Percentiles rank a stretch among this genome's conserved stretches.
phyloP scores from a whole-genome alignment of 331 rosid species.

The Erythrophleum ivorense region DNA sequence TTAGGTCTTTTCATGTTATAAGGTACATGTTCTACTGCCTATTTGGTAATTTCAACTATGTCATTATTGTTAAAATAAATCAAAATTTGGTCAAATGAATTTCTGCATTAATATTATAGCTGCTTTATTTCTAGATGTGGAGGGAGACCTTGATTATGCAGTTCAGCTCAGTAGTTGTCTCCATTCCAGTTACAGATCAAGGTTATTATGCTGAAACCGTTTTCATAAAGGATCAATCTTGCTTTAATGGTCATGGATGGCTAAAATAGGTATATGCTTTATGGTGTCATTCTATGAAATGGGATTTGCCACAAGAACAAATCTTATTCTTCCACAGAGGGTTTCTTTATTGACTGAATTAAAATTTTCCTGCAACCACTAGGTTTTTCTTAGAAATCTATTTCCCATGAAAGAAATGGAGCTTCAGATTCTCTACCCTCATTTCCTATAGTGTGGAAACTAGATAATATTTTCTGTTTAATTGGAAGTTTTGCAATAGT shows the following conservation, averaged over 20 bases:
- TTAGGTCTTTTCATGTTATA: background rate
- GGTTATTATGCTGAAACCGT: background rate
- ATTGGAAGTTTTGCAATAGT: background rate
- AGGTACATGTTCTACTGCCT: background rate
- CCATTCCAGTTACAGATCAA: background rate
- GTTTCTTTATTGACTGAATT: background rate
- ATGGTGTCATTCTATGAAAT: conserved; percentile 3
- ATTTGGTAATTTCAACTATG: background rate
- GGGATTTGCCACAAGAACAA: conserved; percentile 17
- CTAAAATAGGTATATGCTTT: conserved; percentile 10
- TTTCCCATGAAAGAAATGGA: background rate
- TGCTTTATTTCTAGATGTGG: background rate
- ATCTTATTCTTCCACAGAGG: conserved; percentile 1
- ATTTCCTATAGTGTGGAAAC: background rate
- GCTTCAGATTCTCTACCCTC: background rate
- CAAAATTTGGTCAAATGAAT: no score
- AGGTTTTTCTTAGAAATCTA: conserved; percentile 7
- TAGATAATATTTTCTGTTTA: background rate
- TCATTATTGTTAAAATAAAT: background rate
- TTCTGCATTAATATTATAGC: background rate
- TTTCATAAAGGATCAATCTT: background rate
- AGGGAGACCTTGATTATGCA: background rate
- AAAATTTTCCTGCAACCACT: background rate
- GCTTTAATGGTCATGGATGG: conserved; percentile 5
- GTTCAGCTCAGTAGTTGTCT: background rate